Evolutionary conservation across 331 rosid species (phyloP), one percentile per base, ranked within the genome.

Genomic region (Pyracantha coccinea): DNA sequence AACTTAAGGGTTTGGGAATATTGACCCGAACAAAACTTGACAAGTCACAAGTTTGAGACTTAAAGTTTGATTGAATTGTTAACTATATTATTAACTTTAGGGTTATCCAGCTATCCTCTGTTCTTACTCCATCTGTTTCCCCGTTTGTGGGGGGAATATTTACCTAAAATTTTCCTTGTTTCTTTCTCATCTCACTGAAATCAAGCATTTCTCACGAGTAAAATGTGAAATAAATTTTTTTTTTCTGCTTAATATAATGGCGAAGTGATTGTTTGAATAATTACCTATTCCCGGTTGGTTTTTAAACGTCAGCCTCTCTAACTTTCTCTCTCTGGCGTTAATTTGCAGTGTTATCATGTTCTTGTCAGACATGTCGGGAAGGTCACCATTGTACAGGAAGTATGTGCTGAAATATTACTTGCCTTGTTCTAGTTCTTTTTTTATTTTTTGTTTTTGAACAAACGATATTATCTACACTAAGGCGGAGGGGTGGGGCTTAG

Each of bases 321-420:
- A 80, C 71, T 68, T 63, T 67, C 68, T 73, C 74, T 62, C 35
- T 20, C 5, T 68, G 76, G 69, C 69, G 52, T 79, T 74, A 41
- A 35, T 72, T 69, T 84, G 90, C 97, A 94, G 99, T 76, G 93
- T 94, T 47, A 69, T 82, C 66, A 89, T 94, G 93, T 88, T 92
- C 85, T 79, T 90, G 90, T 87, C 97, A 62, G 99, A 94, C 88
- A 92, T 94, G 97, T 83, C 97, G 16, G 99, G 97, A 84, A 94
- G 55, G 81, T 35, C 89, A 32, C 97, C 99, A 38, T 81, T 94
- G 55, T 92, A 94, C 92, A 89, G 92, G 88, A 94, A 92, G 99
- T 94, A 90, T 38, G 97, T 72, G 54, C 38, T 52, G 70, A 66
- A 64, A 52, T 23, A 15, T 20, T 50, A 76, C 25, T 74, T 74